Conservation (phyloP, 2,329 filamentous ascomycete species). For the Gnomoniopsis smithogilvyi region DNA sequence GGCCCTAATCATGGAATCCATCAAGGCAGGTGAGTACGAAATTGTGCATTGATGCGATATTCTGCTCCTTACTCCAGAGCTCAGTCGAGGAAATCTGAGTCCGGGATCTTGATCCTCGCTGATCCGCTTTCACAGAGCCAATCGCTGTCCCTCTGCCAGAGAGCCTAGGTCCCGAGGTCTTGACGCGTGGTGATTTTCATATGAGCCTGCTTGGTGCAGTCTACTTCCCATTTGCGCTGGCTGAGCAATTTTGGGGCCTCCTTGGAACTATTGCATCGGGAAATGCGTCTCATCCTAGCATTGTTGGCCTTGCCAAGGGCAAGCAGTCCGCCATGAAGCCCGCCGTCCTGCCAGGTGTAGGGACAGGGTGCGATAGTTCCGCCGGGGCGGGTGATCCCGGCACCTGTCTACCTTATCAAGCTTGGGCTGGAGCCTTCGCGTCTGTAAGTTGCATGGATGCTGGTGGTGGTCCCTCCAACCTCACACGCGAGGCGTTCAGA, state of each 20-base stretch:
- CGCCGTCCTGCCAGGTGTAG: background rate
- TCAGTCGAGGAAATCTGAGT: too few relatives aligned
- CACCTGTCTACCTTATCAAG: background rate
- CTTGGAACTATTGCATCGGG: background rate
- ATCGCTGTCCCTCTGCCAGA: conserved; percentile 20
- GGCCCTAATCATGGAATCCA: conserved; percentile 10
- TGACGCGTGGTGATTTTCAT: background rate
- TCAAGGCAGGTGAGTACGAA: conserved; percentile 14
- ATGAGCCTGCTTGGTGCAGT: background rate
- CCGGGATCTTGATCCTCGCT: too few relatives aligned
- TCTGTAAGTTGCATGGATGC: conserved; percentile 1
- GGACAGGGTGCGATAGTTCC: background rate
- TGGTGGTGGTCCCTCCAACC: background rate
- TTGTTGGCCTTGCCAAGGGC: background rate
- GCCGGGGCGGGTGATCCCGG: background rate
- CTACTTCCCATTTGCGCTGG: conserved; percentile 1
- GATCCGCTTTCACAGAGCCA: conserved; percentile 18
- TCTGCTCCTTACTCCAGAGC: too few relatives aligned
- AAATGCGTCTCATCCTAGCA: background rate
- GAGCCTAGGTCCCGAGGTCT: background rate
- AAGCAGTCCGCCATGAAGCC: background rate
- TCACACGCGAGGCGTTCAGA: background rate
- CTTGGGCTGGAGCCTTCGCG: background rate
- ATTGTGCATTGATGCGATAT: too few relatives aligned
- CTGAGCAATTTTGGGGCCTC: background rate